Percentiles rank a stretch among this genome's conserved stretches.
phyloP scores from a whole-genome alignment of 1,284 basidiomycete species.

The Boletus albobrunnescens region DNA sequence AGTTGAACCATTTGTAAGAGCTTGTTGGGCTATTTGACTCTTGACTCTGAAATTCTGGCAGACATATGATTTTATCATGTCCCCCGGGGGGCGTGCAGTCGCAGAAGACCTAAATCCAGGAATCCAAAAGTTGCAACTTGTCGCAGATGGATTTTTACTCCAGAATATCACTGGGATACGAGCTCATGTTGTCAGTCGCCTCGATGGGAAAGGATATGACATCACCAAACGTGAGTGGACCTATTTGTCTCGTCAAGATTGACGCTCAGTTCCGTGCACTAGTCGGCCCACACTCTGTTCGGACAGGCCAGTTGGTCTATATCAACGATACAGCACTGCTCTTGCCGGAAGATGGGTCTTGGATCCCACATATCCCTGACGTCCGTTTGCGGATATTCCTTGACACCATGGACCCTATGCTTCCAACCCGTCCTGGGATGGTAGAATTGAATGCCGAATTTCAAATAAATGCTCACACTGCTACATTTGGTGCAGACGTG shows the following conservation, averaged over 20 bases:
- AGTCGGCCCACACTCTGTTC: slow-evolving; percentile 83
- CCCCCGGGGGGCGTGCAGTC: slow-evolving; percentile 49
- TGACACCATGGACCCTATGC: slow-evolving; percentile 44
- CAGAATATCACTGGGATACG: slow-evolving; percentile 75
- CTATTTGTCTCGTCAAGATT: not conserved
- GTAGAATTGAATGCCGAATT: slow-evolving; percentile 41
- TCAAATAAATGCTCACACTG: slow-evolving; percentile 57
- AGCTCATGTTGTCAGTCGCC: slow-evolving; percentile 67
- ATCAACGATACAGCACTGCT: slow-evolving; percentile 70
- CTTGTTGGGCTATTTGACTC: not conserved
- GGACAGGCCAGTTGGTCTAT: slow-evolving; percentile 76
- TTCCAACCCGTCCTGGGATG: slow-evolving; percentile 36
- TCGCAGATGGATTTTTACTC: slow-evolving; percentile 70
- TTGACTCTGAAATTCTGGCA: slow-evolving; percentile 29
- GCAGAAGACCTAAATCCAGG: slow-evolving; percentile 70
- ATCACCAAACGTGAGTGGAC: slow-evolving; percentile 68
- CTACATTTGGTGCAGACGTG: slow-evolving; percentile 68
- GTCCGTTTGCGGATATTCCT: slow-evolving; percentile 59
- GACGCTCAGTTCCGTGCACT: slow-evolving; percentile 7
- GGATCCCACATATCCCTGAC: slow-evolving; percentile 38
- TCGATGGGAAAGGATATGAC: slow-evolving; percentile 86
- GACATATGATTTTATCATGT: slow-evolving; percentile 79
- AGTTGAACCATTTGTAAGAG: slow-evolving; percentile 66
- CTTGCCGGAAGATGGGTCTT: slow-evolving; percentile 32
- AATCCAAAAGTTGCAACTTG: slow-evolving; percentile 56